Conservation (phyloP, 805 yeast species). For the Lipomyces oligophaga region DNA sequence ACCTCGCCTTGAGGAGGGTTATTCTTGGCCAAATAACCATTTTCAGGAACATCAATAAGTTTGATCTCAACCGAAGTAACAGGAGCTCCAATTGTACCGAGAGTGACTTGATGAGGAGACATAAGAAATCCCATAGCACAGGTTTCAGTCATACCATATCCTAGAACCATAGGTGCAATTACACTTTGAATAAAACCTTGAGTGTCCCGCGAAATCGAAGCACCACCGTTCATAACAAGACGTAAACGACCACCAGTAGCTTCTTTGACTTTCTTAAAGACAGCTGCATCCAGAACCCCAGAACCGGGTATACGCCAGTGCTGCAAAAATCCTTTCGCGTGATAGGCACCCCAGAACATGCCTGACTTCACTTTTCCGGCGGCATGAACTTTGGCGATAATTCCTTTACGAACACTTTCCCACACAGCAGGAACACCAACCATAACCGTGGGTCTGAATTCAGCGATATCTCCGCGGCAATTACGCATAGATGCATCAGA, state of each 20-base stretch:
- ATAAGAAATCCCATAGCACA: slow-evolving; percentile 79
- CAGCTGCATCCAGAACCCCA: slow-evolving; percentile 57
- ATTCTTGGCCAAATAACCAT: slow-evolving; percentile 70
- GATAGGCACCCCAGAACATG: slow-evolving; percentile 84
- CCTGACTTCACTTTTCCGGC: slow-evolving; percentile 65
- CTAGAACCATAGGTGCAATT: slow-evolving; percentile 82
- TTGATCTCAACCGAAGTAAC: slow-evolving; percentile 82
- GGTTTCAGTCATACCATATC: slow-evolving; percentile 96
- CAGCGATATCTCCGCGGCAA: slow-evolving; percentile 82
- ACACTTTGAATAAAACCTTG: slow-evolving; percentile 69
- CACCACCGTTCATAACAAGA: slow-evolving; percentile 81
- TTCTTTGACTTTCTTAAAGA: slow-evolving; percentile 82
- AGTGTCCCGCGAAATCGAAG: slow-evolving; percentile 77
- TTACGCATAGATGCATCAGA: slow-evolving; percentile 77
- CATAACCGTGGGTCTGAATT: slow-evolving; percentile 88
- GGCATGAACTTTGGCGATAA: slow-evolving; percentile 66
- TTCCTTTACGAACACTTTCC: slow-evolving; percentile 94
- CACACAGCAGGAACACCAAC: slow-evolving; percentile 99
- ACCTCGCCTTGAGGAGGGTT: slow-evolving; percentile 92
- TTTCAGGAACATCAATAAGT: slow-evolving; percentile 84
- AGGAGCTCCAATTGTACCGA: slow-evolving; percentile 76
- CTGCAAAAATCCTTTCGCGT: slow-evolving; percentile 62
- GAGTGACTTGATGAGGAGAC: slow-evolving; percentile 61
- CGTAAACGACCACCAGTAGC: slow-evolving; percentile 92
- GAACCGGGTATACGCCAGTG: slow-evolving; percentile 73